Evolutionary conservation across 805 yeast species (phyloP).

Genomic region (Starmerella lactis-condensi): DNA sequence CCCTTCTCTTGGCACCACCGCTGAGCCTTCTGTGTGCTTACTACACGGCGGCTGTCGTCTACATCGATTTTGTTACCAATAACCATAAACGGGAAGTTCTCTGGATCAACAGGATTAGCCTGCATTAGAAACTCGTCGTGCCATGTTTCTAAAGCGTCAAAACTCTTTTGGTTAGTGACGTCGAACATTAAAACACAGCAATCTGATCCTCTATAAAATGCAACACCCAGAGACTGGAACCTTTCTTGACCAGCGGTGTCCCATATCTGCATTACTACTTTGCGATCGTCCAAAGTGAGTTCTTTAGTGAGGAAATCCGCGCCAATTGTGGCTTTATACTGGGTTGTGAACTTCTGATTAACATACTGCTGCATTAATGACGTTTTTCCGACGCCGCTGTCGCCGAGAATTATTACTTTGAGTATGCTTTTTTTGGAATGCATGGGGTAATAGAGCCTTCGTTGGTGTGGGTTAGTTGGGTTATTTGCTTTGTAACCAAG

Average conservation of each 20-base stretch:
- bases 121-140: conserved; percentile 88
- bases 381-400: conserved; percentile 95
- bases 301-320: conserved; percentile 94
- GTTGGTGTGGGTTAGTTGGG: not conserved
- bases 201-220: conserved; percentile 94
- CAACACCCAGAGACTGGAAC: conserved; percentile 90
- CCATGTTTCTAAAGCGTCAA: conserved; percentile 79
- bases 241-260: conserved; percentile 98
- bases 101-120: conserved; percentile 84
- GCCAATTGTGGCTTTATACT: conserved; percentile 94
- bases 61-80: conserved; percentile 90
- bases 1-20: conserved; percentile 45
- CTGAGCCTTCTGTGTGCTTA: conserved; percentile 41
- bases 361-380: conserved; percentile 95
- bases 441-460: conserved; percentile 8
- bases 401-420: conserved; percentile 81
- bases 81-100: conserved; percentile 85
- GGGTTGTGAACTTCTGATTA: conserved; percentile 82
- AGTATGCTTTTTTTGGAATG: conserved; percentile 27
- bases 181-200: conserved; percentile 93
- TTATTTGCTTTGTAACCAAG: too few relatives aligned
- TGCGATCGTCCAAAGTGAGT: conserved; percentile 63
- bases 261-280: conserved; percentile 70
- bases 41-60: conserved; percentile 72
- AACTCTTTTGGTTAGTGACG: conserved; percentile 84